phyloP scores from a whole-genome alignment of 495 filamentous ascomycete genomes.

The Neurospora sp. region DNA sequence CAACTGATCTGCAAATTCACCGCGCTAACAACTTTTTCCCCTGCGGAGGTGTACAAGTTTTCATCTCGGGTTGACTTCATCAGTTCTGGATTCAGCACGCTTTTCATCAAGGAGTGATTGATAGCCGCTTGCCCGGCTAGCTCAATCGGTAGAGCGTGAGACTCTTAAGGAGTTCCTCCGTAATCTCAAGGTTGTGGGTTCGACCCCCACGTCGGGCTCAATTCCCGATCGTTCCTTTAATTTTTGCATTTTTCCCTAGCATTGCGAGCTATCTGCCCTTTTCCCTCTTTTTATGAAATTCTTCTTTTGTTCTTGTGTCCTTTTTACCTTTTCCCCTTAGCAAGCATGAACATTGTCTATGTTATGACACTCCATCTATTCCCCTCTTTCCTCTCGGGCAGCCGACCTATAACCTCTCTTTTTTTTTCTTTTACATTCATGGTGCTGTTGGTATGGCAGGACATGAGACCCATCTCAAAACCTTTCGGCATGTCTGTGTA shows the following conservation, averaged over 20 bases:
- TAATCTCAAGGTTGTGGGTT: background rate
- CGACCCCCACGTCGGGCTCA: background rate
- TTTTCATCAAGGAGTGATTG: background rate
- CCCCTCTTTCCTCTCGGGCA: background rate
- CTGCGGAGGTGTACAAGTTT: too few species aligned
- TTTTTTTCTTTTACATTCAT: background rate
- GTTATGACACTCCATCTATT: background rate
- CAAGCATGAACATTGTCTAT: background rate
- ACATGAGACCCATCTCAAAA: background rate
- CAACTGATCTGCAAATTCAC: too few species aligned
- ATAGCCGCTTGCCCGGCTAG: constrained; percentile 25
- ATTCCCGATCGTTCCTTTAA: background rate
- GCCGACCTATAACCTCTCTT: background rate
- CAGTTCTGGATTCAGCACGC: fast-evolving
- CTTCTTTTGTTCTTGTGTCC: background rate
- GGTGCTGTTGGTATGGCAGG: background rate
- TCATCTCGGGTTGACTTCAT: background rate
- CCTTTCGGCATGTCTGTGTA: background rate
- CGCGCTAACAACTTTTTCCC: too few species aligned
- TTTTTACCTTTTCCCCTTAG: background rate
- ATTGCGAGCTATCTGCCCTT: background rate
- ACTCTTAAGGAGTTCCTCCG: constrained; percentile 44
- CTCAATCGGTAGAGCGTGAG: constrained; percentile 69
- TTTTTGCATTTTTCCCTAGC: constrained; percentile 1
- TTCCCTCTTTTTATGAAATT: background rate